A percentile compares a stretch with the other conserved stretches of the same genome.
Evolutionary conservation across 495 filamentous ascomycete species (phyloP).

Genomic region (Collariella sp.): DNA sequence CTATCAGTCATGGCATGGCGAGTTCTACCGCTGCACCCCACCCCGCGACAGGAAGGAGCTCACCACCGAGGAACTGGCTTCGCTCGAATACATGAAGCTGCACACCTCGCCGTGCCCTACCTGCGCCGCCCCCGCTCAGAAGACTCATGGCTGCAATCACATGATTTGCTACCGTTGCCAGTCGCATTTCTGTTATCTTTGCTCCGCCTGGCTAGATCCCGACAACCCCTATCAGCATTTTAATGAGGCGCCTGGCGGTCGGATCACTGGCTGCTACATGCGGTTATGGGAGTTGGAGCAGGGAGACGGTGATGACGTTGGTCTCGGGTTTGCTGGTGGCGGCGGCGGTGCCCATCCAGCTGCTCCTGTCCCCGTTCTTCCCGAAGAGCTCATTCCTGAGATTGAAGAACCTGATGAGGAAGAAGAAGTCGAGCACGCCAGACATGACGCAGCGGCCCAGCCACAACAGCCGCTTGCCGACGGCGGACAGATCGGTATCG

Average conservation of each 20-base stretch:
- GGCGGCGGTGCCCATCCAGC: conserved; percentile 12
- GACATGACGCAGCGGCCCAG: conserved; percentile 3
- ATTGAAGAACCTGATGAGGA: conserved; percentile 22
- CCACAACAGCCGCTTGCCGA: conserved; percentile 3
- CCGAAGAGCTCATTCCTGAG: conserved; percentile 19
- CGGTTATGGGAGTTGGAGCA: conserved; percentile 83
- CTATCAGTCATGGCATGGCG: conserved; percentile 77
- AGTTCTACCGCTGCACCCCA: conserved; percentile 53
- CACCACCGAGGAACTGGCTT: conserved; percentile 74
- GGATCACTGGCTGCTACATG: conserved; percentile 60
- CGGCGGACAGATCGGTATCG: conserved; percentile 30
- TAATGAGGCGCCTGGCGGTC: conserved; percentile 48
- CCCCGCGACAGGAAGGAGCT: conserved; percentile 54
- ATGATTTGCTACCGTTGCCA: conserved; percentile 90
- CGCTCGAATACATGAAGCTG: conserved; percentile 65
- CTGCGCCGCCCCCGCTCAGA: conserved; percentile 76
- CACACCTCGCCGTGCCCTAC: conserved; percentile 89
- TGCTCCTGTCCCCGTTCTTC: conserved; percentile 5
- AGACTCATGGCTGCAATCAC: conserved; percentile 93
- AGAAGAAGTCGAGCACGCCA: conserved; percentile 12
- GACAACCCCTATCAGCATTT: conserved; percentile 83
- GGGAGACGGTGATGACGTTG: conserved; percentile 63
- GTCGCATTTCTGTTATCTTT: conserved; percentile 95
- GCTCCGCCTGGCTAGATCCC: conserved; percentile 72
- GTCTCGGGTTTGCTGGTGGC: conserved; percentile 44